Base-by-base conservation (phyloP, 805 yeast species). In the Candida vaughaniae region DNA sequence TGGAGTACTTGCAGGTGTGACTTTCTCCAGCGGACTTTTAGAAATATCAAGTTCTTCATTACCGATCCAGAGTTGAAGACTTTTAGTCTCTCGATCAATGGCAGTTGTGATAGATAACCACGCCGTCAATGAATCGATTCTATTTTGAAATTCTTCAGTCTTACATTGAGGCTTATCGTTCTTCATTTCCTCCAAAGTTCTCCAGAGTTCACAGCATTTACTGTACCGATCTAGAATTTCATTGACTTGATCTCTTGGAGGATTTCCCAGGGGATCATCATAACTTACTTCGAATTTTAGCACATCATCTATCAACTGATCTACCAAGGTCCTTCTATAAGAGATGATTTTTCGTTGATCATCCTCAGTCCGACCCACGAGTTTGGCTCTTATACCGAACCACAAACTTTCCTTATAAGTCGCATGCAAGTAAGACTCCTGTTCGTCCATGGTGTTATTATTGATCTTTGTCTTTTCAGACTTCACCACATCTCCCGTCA, bases 401-500 rank as follows among this genome's bases (percentile, higher is more conserved):
- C 99, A 93, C 25, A 88, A 63, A 42, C 80, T 87, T 49, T 83
- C 85, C 45, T 78, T 79, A 54, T 76, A 75, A 5, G 77, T 67
- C 4, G 80, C 68, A 41, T 77, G 72, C 38, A 77, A 49, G 45
- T 75, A 65, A 36, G 71, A 58, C 46, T 78, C 82, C 44, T 64
- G 69, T 27, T 57, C 62, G 27, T 60, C 62, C 0, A 59, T 49
- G 43, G 53, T 60, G 17, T 60, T 56, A 25, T 74, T 80, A 11
- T 77, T 79, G 38, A 85, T 71, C 58, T 82, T 82, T 3, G 86
- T 82, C 61, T 91, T 93, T 53, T 93, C 99, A 9, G 91, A 82
- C 23, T 83, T 77, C 15, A 93, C 89, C 36, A 93, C 95, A 59
- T 93, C 98, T 48, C 99, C 98, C 3, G 95, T 91, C 23, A 93